phyloP scores from a whole-genome alignment of 208 protist genomes.

The Trypanosoma scelopori region DNA sequence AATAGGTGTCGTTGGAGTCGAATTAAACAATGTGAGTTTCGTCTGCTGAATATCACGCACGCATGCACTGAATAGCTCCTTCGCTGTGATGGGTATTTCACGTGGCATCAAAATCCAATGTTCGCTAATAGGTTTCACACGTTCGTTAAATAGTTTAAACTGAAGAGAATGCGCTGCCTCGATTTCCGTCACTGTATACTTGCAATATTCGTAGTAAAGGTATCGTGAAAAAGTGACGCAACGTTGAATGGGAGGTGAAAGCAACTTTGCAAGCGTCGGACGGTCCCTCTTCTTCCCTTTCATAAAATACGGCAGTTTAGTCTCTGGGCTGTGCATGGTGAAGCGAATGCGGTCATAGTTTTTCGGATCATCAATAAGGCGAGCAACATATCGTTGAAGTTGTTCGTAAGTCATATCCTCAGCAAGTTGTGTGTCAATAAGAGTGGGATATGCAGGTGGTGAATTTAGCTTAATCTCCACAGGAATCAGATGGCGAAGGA shows the following conservation, averaged over 20 bases:
- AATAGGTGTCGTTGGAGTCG: slow-evolving; percentile 19
- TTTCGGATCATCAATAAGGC: slow-evolving; percentile 57
- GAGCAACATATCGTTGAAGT: slow-evolving; percentile 82
- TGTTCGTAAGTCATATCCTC: slow-evolving; percentile 89
- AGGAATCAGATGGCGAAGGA: slow-evolving; percentile 62
- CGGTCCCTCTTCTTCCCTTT: slow-evolving; percentile 75
- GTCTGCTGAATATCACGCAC: slow-evolving; percentile 57
- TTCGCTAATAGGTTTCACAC: slow-evolving; percentile 64
- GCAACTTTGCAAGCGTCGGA: slow-evolving; percentile 61
- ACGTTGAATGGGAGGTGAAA: slow-evolving; percentile 60
- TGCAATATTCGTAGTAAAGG: slow-evolving; percentile 89
- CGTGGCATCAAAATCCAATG: slow-evolving; percentile 85
- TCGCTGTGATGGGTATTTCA: slow-evolving; percentile 54
- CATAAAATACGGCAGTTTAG: slow-evolving; percentile 86
- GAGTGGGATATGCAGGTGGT: slow-evolving; percentile 59
- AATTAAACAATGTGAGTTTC: slow-evolving; percentile 17
- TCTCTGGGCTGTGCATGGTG: slow-evolving; percentile 85
- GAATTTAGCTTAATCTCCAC: slow-evolving; percentile 76
- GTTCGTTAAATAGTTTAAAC: slow-evolving; percentile 78
- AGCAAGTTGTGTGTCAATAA: slow-evolving; percentile 68
- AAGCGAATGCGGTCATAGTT: slow-evolving; percentile 87
- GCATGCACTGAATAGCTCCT: slow-evolving; percentile 67
- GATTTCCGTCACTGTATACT: slow-evolving; percentile 84
- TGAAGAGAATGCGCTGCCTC: slow-evolving; percentile 84
- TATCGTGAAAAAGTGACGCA: slow-evolving; percentile 44